These are phyloP conservation scores for Stemphylium lycopersici DNA, from an alignment of 2,329 filamentous ascomycete species.

Conservation along the genomic window DNA sequence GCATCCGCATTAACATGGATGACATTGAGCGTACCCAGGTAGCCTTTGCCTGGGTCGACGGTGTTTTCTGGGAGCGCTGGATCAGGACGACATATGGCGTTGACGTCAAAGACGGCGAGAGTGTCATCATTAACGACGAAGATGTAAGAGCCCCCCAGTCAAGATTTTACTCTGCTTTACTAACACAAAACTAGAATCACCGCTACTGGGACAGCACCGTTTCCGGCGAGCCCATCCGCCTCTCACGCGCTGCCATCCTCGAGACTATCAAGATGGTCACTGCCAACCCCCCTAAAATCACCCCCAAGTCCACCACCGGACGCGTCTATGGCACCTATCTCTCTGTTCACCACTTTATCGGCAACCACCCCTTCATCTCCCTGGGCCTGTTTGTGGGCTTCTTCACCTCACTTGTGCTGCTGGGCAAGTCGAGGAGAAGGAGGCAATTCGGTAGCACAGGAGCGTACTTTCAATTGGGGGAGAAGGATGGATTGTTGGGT, in stretches of 20 bases:
- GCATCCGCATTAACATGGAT: conserved; percentile 89
- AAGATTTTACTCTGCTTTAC: neutral
- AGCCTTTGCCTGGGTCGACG: conserved; percentile 95
- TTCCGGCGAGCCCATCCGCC: conserved; percentile 87
- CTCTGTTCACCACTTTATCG: conserved; percentile 48
- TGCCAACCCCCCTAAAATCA: conserved; percentile 71
- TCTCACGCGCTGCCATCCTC: conserved; percentile 86
- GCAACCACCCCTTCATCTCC: conserved; percentile 54
- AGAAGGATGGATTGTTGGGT: conserved; percentile 70
- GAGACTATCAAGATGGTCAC: conserved; percentile 80
- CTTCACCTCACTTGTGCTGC: conserved; percentile 55
- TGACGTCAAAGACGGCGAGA: conserved; percentile 82
- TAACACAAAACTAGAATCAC: conserved; percentile 67
- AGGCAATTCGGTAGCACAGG: conserved; percentile 59
- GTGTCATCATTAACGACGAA: conserved; percentile 96
- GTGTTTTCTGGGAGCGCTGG: conserved; percentile 97
- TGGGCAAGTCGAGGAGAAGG: conserved; percentile 41
- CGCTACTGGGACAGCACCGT: conserved; percentile 94
- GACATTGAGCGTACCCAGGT: conserved; percentile 87
- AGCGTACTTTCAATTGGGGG: conserved; percentile 68
- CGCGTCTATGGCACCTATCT: conserved; percentile 70
- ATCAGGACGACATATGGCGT: conserved; percentile 93
- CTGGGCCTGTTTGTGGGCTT: conserved; percentile 65
- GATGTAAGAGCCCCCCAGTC: conserved; percentile 70
- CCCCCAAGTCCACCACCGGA: conserved; percentile 77